Evolutionary conservation across 805 yeast species (phyloP).

Genomic region (Candida sakaeoensis): DNA sequence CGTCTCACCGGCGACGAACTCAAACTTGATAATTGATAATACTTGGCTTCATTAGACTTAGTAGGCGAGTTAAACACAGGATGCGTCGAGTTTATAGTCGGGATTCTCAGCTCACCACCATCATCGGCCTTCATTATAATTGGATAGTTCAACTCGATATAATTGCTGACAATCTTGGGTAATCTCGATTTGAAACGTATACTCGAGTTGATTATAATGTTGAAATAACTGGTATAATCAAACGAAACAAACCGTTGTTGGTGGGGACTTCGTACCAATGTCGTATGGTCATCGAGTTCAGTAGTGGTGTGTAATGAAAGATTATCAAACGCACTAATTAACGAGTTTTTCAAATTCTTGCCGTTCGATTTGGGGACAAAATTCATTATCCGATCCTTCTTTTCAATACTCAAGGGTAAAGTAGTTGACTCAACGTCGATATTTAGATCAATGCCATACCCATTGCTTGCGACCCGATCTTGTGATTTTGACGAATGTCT

Average conservation of each 20-base stretch:
- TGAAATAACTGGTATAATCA: constrained; percentile 6
- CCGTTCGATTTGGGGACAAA: constrained; percentile 11
- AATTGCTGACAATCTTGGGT: constrained; percentile 24
- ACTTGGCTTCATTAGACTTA: not conserved
- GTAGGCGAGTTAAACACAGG: constrained; percentile 28
- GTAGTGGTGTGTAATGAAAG: constrained; percentile 6
- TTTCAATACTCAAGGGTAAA: constrained; percentile 32
- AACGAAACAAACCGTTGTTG: constrained; percentile 3
- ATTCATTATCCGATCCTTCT: constrained; percentile 27
- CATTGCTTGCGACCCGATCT: constrained; percentile 7
- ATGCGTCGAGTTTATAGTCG: constrained; percentile 18
- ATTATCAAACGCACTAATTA: constrained; percentile 7
- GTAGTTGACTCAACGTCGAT: constrained; percentile 22
- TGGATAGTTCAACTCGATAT: constrained; percentile 19
- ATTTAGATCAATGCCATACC: constrained; percentile 22
- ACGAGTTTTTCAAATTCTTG: constrained; percentile 9
- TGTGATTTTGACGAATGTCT: constrained; percentile 2
- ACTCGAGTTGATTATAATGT: constrained; percentile 8
- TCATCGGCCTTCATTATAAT: constrained; percentile 19
- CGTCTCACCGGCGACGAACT: constrained; percentile 4
- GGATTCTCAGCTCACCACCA: constrained; percentile 2
- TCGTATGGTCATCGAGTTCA: constrained; percentile 10
- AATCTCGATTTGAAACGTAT: constrained; percentile 15
- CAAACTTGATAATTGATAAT: not conserved
- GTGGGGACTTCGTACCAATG: constrained; percentile 5